Evolutionary conservation across 495 filamentous ascomycete genomes (phyloP).

Genomic region (Aspergillus avenaceus): DNA sequence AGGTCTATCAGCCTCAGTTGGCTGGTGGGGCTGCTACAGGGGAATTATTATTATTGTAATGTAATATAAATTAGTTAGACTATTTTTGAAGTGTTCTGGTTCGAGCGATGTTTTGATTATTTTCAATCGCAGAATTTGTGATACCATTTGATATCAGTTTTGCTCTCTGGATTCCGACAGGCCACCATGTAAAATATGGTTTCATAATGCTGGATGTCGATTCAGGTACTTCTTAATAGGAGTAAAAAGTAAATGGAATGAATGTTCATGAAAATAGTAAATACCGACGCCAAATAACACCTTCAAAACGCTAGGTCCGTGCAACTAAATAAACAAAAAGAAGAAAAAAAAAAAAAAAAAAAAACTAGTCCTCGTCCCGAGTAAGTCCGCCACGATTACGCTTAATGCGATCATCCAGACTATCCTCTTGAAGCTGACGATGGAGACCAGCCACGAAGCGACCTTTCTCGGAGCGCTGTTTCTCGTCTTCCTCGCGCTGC

Average conservation of each 20-base stretch:
- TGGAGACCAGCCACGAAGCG: slow-evolving; percentile 39
- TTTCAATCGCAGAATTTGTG: slow-evolving; percentile 7
- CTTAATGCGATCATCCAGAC: slow-evolving; percentile 38
- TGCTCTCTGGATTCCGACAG: too few species aligned
- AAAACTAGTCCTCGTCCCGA: slow-evolving; percentile 28
- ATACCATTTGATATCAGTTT: slow-evolving; percentile 9
- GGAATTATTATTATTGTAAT: slow-evolving; percentile 44
- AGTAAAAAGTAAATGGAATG: neutral
- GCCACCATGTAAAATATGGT: too few species aligned
- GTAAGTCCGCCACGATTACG: slow-evolving; percentile 37
- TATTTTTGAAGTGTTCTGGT: neutral
- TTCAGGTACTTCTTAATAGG: too few species aligned
- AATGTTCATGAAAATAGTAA: neutral
- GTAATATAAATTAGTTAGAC: slow-evolving; percentile 20
- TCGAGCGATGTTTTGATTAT: neutral
- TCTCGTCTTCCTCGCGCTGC: slow-evolving; percentile 59
- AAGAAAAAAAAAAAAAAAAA: slow-evolving; percentile 1
- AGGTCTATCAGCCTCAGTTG: slow-evolving; percentile 48
- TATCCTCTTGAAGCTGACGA: slow-evolving; percentile 37
- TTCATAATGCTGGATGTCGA: neutral
- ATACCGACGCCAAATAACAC: neutral
- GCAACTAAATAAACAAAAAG: neutral
- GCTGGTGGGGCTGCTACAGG: slow-evolving; percentile 46
- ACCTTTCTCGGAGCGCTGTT: slow-evolving; percentile 37
- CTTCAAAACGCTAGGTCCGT: neutral